phyloP scores from a whole-genome alignment of 1,139 yeast species.

The Fermentozyma sake region DNA sequence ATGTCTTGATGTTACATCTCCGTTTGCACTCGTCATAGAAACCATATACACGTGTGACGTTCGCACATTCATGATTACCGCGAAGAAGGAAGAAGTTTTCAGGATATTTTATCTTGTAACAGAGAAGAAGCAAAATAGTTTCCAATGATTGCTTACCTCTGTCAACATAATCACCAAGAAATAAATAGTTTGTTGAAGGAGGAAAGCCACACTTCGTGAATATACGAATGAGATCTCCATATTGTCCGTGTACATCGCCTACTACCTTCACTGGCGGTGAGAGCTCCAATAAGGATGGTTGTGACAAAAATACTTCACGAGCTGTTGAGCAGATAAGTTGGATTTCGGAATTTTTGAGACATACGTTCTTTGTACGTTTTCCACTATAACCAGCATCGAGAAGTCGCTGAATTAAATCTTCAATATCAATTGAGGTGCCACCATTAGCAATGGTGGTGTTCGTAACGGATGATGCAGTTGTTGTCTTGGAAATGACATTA shows the following conservation, averaged over 20 bases:
- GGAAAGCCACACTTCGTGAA: conserved; percentile 98
- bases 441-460: background rate
- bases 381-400: conserved; percentile 96
- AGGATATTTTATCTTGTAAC: conserved; percentile 93
- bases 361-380: conserved; percentile 82
- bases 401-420: conserved; percentile 81
- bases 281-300: conserved; percentile 83
- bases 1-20: conserved; percentile 78
- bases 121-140: conserved; percentile 76
- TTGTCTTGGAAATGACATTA: background rate
- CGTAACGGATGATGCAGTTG: background rate
- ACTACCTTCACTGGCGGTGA: conserved; percentile 96
- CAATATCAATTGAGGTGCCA: conserved; percentile 60
- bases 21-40: conserved; percentile 97
- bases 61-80: conserved; percentile 97
- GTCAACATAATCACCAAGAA: conserved; percentile 94
- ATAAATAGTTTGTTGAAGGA: conserved; percentile 88
- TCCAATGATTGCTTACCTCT: conserved; percentile 94
- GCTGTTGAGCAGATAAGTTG: conserved; percentile 82
- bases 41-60: conserved; percentile 92
- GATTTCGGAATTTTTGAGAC: conserved; percentile 84
- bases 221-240: conserved; percentile 81
- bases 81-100: conserved; percentile 89
- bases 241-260: conserved; percentile 98
- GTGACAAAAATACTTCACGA: conserved; percentile 80